Evolutionary conservation across 805 yeast species (phyloP), one percentile per base, ranked within the genome.

Genomic region (Myxozyma geophila): DNA sequence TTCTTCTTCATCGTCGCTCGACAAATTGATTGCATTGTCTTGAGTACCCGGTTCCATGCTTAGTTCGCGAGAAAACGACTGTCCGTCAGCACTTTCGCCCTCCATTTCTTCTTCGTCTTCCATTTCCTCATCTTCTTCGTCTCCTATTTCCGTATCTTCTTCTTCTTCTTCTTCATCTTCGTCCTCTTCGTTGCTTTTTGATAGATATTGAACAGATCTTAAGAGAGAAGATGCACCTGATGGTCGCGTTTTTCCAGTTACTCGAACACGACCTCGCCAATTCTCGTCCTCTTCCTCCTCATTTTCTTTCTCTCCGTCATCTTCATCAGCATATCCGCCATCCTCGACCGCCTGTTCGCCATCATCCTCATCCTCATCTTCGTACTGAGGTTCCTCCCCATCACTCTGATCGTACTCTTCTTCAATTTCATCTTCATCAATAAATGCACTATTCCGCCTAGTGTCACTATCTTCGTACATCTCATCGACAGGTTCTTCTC

Each of bases 31-130:
- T 12, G 35, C 58, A 43, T 52, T 43, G 54, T 33, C 44, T 35
- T 43, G 50, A 6, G 55, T 15, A 13, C 43, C 52, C 35, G 49
- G 17, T 23, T 21, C 39, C 21, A 9, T 15, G 12, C 35, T 10
- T 9, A 10, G 9, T 40, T 50, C 66, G 9, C n/a, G 23, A 17
- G 52, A 41, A 9, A 39, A 36, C n/a, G 54, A 59, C 15, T 23
- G 37, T 6, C 36, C 60, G 7, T 39, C 63, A 15, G 40, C 47
- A 9, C 46, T 62, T 13, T 47, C 61, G 4, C 59, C 56, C 2
- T 54, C 56, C 17, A 46, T 39, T 37, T 19, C 64, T 17, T 59
- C 68, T 10, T 62, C 63, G n/a, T 56, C 66, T 36, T 43, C 60
- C 15, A 36, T 61, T 43, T 48, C 67, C 1, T 36, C 36, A 13